Evolutionary conservation across 257 asterid genomes (phyloP).

Genomic region (Eustoma russellianum): DNA sequence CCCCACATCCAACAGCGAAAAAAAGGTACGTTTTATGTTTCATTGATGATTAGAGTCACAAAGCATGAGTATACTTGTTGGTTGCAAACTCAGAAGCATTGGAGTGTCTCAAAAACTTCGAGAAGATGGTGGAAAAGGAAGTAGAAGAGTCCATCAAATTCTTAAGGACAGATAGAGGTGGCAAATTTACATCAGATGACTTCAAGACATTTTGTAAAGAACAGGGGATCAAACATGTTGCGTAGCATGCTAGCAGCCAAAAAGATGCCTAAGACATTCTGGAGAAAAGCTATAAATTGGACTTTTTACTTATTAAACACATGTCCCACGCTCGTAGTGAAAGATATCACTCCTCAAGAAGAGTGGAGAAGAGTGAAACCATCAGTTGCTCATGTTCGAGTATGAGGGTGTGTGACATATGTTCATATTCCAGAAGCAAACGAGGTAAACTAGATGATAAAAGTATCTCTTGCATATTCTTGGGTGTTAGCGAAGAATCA

Average conservation of each 20-base stretch:
- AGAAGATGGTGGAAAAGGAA: slow-evolving; percentile 14
- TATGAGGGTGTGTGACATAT: not conserved
- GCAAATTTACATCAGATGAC: slow-evolving; percentile 6
- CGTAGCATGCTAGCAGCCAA: not conserved
- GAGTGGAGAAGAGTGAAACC: slow-evolving; percentile 1
- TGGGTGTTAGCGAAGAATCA: too few relatives aligned
- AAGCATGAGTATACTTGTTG: slow-evolving; percentile 3
- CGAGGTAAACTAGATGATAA: too few relatives aligned
- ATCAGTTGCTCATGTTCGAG: not conserved
- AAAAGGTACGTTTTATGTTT: not conserved
- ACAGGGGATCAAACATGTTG: not conserved
- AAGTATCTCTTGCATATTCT: too few relatives aligned
- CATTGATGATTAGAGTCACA: not conserved
- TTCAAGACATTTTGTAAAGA: slow-evolving; percentile 5
- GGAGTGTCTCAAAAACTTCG: not conserved
- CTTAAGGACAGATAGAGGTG: slow-evolving; percentile 8
- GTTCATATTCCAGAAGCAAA: not conserved
- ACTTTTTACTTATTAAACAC: slow-evolving; percentile 7
- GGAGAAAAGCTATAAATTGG: slow-evolving; percentile 2
- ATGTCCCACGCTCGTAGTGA: slow-evolving; percentile 5
- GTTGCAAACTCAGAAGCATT: slow-evolving; percentile 2
- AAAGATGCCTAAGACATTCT: too few relatives aligned
- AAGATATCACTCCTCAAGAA: not conserved
- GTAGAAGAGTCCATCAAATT: not conserved
- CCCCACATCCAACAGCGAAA: too few relatives aligned